These are phyloP conservation scores for Plasmodium malariae DNA, from an alignment of 169 alveolate species.

Conservation along the genomic window DNA sequence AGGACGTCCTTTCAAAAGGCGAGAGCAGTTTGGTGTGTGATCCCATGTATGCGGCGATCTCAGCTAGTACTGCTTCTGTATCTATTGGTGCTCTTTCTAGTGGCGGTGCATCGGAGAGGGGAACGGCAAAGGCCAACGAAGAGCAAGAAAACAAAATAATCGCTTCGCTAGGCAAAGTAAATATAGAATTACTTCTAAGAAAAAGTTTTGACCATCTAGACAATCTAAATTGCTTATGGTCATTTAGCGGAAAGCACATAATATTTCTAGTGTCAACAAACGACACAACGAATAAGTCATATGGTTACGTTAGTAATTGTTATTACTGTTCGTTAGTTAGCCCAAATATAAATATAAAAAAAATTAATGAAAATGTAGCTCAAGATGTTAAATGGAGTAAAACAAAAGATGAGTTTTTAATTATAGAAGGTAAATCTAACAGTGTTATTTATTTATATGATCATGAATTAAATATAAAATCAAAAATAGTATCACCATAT, in stretches of 20 bases:
- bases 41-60: too few relatives aligned
- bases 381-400: conserved; percentile 87
- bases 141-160: too few relatives aligned
- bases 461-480: conserved; percentile 68
- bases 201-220: conserved; percentile 31
- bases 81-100: too few relatives aligned
- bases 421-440: conserved; percentile 85
- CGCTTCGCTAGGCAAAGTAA: neutral
- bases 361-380: conserved; percentile 78
- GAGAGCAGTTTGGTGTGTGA: too few relatives aligned
- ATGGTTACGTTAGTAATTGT: conserved; percentile 68
- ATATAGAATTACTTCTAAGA: neutral
- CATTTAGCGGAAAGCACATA: conserved; percentile 26
- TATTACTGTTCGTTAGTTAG: conserved; percentile 32
- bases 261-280: conserved; percentile 37
- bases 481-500: conserved; percentile 79
- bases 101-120: too few relatives aligned
- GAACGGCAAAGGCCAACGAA: too few relatives aligned
- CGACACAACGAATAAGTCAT: conserved; percentile 44
- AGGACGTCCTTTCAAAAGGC: too few relatives aligned
- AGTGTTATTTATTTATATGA: conserved; percentile 81
- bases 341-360: conserved; percentile 40
- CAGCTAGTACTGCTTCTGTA: too few relatives aligned
- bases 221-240: conserved; percentile 22
- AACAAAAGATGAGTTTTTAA: conserved; percentile 78